These are phyloP conservation scores for Leersia perrieri DNA, from an alignment of 176 grass and related monocot genomes.

Conservation along the genomic window DNA sequence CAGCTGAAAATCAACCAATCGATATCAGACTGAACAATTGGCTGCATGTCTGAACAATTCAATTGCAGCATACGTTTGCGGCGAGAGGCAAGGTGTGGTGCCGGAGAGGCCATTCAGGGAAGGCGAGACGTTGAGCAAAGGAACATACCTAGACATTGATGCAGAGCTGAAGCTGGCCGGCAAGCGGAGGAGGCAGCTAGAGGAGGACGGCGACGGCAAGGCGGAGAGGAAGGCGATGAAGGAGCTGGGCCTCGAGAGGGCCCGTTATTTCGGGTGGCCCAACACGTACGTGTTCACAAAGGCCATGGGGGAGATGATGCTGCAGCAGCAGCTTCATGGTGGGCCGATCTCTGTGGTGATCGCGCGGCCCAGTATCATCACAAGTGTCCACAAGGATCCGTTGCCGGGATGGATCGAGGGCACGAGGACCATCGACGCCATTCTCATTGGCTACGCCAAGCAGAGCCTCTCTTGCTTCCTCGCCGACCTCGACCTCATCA, in stretches of 20 bases:
- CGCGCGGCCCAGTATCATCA: constrained; percentile 78
- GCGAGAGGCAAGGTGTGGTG: constrained; percentile 56
- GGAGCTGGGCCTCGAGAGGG: constrained; percentile 67
- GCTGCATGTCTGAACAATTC: too few species aligned
- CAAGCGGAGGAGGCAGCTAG: constrained; percentile 44
- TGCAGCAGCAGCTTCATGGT: constrained; percentile 23
- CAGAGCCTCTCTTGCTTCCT: constrained; percentile 80
- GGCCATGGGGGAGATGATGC: constrained; percentile 82
- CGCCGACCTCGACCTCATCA: constrained; percentile 59
- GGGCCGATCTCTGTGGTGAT: constrained; percentile 38
- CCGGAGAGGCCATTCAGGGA: constrained; percentile 46
- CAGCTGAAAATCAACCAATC: too few species aligned
- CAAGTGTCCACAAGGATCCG: constrained; percentile 64
- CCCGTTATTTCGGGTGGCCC: constrained; percentile 75
- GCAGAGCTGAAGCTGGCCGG: constrained; percentile 39
- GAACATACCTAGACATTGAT: constrained; percentile 53
- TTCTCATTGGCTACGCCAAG: constrained; percentile 68
- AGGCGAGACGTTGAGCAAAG: constrained; percentile 53
- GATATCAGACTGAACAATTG: too few species aligned
- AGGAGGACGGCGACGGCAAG: constrained; percentile 30
- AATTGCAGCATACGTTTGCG: constrained; percentile 38
- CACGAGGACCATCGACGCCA: constrained; percentile 64
- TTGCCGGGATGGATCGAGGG: constrained; percentile 86
- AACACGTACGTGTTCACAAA: constrained; percentile 98
- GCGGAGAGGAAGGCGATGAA: constrained; percentile 63